A percentile compares a stretch with the other conserved stretches of the same genome.
Conservation (phyloP, 192 early-diverging fungal species). For the Funneliformis geosporum region DNA sequence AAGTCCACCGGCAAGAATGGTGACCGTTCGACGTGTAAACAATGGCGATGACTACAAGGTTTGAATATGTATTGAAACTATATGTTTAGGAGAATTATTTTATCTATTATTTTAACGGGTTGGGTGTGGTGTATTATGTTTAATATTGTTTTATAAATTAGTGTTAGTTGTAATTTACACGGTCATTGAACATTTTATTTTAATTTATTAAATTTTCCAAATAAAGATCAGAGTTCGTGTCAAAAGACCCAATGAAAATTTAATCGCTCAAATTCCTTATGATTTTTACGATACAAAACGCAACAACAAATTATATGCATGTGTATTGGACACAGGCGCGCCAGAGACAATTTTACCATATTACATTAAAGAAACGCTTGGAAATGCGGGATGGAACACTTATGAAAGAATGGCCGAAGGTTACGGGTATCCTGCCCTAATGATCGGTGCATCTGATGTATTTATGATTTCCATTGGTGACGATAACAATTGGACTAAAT, state of each 20-base stretch:
- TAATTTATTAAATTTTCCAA: constrained; percentile 23
- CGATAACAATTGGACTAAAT: background rate
- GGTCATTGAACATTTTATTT: background rate
- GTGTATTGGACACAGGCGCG: constrained; percentile 25
- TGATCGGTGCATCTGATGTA: background rate
- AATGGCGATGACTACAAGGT: constrained; percentile 20
- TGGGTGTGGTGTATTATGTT: too few species aligned
- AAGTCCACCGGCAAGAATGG: background rate
- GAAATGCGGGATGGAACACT: background rate
- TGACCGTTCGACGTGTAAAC: background rate
- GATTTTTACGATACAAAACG: background rate
- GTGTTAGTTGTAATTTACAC: background rate
- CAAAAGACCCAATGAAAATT: constrained; percentile 6
- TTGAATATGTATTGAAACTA: background rate
- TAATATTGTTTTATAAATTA: background rate
- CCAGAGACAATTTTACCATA: constrained; percentile 13
- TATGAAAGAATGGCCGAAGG: background rate
- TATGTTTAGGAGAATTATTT: background rate
- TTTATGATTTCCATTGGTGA: background rate
- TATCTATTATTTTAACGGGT: background rate
- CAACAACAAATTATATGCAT: constrained; percentile 19
- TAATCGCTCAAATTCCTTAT: background rate
- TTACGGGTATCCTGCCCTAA: background rate
- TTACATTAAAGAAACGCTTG: constrained; percentile 16
- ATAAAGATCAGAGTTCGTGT: constrained; percentile 27